phyloP scores from a whole-genome alignment of 2,329 filamentous ascomycete species.

The Xylariaceae sp. region DNA sequence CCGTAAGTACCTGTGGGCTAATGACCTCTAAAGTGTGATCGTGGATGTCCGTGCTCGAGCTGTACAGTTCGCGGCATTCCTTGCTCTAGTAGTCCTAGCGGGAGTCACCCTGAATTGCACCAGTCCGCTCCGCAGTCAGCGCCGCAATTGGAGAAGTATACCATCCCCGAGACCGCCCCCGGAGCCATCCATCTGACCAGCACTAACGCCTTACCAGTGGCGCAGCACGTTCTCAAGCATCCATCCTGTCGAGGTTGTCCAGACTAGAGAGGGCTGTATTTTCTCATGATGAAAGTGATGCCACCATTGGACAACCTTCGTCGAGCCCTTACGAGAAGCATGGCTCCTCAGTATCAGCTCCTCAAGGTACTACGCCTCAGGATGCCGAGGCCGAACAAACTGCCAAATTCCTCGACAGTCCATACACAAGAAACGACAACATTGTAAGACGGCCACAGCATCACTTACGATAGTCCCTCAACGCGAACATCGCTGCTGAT shows the following conservation, averaged over 20 bases:
- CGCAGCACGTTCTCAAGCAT: not conserved
- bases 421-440: constrained; percentile 11
- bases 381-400: constrained; percentile 16
- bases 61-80: constrained; percentile 25
- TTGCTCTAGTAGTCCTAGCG: constrained; percentile 20
- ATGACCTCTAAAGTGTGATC: too few relatives aligned
- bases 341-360: not conserved
- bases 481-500: not conserved
- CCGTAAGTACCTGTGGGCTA: too few relatives aligned
- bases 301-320: too few relatives aligned
- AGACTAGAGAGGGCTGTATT: constrained; percentile 30
- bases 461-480: not conserved
- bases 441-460: constrained; percentile 4
- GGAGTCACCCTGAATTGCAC: not conserved
- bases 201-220: too few relatives aligned
- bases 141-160: too few relatives aligned
- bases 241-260: constrained; percentile 24
- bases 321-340: too few relatives aligned
- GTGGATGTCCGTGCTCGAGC: constrained; percentile 26
- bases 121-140: too few relatives aligned
- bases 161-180: too few relatives aligned
- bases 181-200: not conserved
- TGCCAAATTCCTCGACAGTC: constrained; percentile 15
- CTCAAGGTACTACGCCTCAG: constrained; percentile 6
- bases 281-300: not conserved